phyloP scores from a whole-genome alignment of 2,329 filamentous ascomycete genomes.

The Mycogone perniciosa region DNA sequence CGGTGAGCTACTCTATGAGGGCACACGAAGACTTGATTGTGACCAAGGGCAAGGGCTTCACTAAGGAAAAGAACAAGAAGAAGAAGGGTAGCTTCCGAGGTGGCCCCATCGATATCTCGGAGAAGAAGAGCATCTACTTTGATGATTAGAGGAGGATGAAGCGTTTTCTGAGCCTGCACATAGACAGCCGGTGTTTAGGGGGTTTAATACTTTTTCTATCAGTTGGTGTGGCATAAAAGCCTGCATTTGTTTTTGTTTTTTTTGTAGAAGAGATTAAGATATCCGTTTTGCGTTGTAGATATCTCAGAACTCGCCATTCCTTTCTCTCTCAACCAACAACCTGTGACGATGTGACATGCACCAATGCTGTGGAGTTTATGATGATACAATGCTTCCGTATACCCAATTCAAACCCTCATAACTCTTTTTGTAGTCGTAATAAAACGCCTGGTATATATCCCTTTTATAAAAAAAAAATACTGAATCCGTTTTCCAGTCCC shows the following conservation, averaged over 20 bases:
- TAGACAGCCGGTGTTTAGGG: conserved; percentile 23
- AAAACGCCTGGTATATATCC: no score
- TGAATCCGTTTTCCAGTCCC: not conserved
- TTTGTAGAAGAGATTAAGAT: not conserved
- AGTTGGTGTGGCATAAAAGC: conserved; percentile 1
- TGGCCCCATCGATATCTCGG: conserved; percentile 75
- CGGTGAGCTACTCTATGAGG: conserved; percentile 81
- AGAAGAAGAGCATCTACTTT: conserved; percentile 87
- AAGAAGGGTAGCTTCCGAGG: conserved; percentile 87
- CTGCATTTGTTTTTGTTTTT: not conserved
- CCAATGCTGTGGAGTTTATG: not conserved
- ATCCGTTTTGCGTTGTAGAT: no score
- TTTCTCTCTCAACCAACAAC: not conserved
- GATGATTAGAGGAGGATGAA: conserved; percentile 57
- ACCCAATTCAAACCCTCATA: no score
- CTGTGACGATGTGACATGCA: no score
- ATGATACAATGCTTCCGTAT: not conserved
- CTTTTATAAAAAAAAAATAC: not conserved
- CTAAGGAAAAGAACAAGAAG: conserved; percentile 99
- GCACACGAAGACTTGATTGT: conserved; percentile 84
- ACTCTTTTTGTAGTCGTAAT: no score
- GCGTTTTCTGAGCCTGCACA: not conserved
- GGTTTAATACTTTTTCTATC: not conserved
- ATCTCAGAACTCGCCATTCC: not conserved
- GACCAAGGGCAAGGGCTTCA: conserved; percentile 94